Evolutionary conservation across 1,139 yeast genomes (phyloP).

Genomic region (Pneumocystis wakefieldiae): DNA sequence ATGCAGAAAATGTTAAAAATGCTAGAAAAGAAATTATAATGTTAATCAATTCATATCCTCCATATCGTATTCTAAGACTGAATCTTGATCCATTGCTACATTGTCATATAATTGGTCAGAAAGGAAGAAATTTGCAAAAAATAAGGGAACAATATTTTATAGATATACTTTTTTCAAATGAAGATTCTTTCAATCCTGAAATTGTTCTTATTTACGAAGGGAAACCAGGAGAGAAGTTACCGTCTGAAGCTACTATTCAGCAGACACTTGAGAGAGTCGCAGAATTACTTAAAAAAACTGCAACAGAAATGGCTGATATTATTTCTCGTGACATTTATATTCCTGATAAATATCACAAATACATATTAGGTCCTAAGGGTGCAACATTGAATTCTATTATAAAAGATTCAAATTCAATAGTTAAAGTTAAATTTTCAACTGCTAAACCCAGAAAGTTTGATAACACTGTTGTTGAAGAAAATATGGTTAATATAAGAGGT

Average conservation of each 20-base stretch:
- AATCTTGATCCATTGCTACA: slow-evolving; percentile 63
- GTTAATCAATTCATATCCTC: slow-evolving; percentile 57
- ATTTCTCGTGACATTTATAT: slow-evolving; percentile 37
- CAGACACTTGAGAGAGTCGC: slow-evolving; percentile 30
- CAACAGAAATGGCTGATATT: slow-evolving; percentile 44
- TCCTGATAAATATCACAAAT: slow-evolving; percentile 42
- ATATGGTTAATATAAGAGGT: slow-evolving; percentile 47
- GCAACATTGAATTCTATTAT: slow-evolving; percentile 42
- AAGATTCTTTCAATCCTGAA: slow-evolving; percentile 25
- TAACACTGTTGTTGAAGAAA: slow-evolving; percentile 30
- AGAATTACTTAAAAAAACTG: slow-evolving; percentile 41
- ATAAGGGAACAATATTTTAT: slow-evolving; percentile 39
- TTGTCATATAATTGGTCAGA: slow-evolving; percentile 29
- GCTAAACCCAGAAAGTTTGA: slow-evolving; percentile 17
- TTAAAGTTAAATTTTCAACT: slow-evolving; percentile 14
- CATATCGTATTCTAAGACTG: slow-evolving; percentile 44
- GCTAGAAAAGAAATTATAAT: slow-evolving; percentile 43
- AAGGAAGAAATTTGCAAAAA: slow-evolving; percentile 29
- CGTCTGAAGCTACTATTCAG: slow-evolving; percentile 26
- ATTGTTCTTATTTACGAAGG: slow-evolving; percentile 32
- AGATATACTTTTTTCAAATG: slow-evolving; percentile 41
- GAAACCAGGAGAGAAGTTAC: slow-evolving; percentile 31
- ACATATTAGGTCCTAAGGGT: slow-evolving; percentile 35
- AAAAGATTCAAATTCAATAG: slow-evolving; percentile 21
- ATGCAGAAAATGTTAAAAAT: slow-evolving; percentile 38